A percentile compares a stretch with the other conserved stretches of the same genome.
Evolutionary conservation across 1,284 basidiomycete species (phyloP).

Genomic region (Wolfiporia cocos): DNA sequence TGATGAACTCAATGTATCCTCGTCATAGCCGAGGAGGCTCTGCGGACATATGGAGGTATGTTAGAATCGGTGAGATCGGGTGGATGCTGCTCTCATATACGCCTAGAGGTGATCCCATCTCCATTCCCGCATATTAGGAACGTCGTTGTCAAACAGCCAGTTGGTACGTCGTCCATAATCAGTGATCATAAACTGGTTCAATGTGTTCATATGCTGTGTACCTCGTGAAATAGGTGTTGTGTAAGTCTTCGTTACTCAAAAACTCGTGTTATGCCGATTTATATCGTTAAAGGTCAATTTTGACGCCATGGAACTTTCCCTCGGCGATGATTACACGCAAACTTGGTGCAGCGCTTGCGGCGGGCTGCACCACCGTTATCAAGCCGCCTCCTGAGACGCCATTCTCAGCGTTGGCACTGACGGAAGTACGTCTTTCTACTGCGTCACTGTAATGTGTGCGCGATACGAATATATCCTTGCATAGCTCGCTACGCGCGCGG

Average conservation of each 20-base stretch:
- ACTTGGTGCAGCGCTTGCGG: conserved; percentile 84
- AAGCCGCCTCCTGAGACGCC: conserved; percentile 97
- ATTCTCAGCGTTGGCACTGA: conserved; percentile 86
- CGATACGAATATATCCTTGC: background rate
- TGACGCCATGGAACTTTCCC: conserved; percentile 91
- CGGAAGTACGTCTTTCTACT: conserved; percentile 46
- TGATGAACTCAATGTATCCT: background rate
- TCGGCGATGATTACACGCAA: conserved; percentile 94
- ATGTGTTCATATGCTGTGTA: no score
- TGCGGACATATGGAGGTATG: conserved; percentile 77
- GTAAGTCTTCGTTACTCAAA: conserved; percentile 34
- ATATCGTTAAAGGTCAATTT: conserved; percentile 54
- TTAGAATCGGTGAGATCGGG: no score
- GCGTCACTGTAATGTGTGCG: background rate
- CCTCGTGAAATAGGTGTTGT: conserved; percentile 54
- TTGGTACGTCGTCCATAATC: conserved; percentile 49
- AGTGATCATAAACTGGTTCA: background rate
- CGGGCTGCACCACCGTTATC: conserved; percentile 93
- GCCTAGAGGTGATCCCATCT: conserved; percentile 77
- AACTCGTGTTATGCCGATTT: no score
- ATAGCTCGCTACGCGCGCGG: conserved; percentile 80
- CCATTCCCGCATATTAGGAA: conserved; percentile 72
- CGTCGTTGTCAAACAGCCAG: conserved; percentile 90
- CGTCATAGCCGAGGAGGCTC: conserved; percentile 76
- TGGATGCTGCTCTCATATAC: background rate